Evolutionary conservation across 352 stramenopile genomes (phyloP).

Genomic region (Globisporangium perplexum): DNA sequence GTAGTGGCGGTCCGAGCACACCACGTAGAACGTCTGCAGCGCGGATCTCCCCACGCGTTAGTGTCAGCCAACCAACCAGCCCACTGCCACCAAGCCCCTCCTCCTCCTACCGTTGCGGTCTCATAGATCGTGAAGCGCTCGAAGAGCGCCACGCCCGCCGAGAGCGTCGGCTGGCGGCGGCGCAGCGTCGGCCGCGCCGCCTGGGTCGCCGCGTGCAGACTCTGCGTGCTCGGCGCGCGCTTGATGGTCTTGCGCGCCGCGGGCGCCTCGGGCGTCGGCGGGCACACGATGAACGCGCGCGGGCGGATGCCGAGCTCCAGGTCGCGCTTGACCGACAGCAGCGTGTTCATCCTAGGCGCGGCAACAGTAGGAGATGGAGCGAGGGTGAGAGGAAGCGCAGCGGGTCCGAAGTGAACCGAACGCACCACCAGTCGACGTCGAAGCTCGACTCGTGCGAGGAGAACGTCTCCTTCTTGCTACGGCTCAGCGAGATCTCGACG

Average conservation of each 20-base stretch:
- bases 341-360: constrained; percentile 60
- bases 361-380: too few relatives aligned
- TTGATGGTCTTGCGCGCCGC: constrained; percentile 14
- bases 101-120: constrained; percentile 28
- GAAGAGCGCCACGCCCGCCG: constrained; percentile 56
- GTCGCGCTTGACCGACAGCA: constrained; percentile 74
- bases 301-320: constrained; percentile 57
- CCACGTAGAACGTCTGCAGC: constrained; percentile 54
- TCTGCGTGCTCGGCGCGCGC: constrained; percentile 12
- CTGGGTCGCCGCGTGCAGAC: constrained; percentile 6
- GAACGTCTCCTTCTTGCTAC: constrained; percentile 79
- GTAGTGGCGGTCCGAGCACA: constrained; percentile 85
- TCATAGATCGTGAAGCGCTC: constrained; percentile 86
- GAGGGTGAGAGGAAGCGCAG: background rate
- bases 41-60: too few relatives aligned
- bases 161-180: constrained; percentile 59
- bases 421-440: constrained; percentile 85
- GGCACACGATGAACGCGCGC: constrained; percentile 55
- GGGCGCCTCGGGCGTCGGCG: constrained; percentile 31
- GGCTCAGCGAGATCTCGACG: constrained; percentile 64
- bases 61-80: too few relatives aligned
- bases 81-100: too few relatives aligned
- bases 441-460: constrained; percentile 80
- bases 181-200: constrained; percentile 31
- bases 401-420: background rate